Evolutionary conservation across 805 yeast species (phyloP).

Genomic region (Myxozyma lipomycoides): DNA sequence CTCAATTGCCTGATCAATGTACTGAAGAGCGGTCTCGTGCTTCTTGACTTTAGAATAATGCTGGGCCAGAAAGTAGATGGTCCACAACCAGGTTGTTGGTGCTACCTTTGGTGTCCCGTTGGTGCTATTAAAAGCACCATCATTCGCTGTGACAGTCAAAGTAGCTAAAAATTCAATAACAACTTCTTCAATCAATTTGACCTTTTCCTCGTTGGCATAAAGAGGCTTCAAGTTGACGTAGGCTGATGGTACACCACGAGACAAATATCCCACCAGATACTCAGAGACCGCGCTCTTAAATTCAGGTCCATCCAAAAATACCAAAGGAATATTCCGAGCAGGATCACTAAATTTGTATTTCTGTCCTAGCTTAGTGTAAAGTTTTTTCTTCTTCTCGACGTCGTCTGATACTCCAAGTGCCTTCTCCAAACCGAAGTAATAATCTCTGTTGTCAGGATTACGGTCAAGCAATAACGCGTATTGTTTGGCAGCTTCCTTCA

Average conservation of each 20-base stretch:
- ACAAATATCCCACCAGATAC: slow-evolving; percentile 60
- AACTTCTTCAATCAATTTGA: slow-evolving; percentile 47
- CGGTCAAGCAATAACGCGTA: slow-evolving; percentile 71
- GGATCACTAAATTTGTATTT: slow-evolving; percentile 81
- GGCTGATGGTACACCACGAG: slow-evolving; percentile 84
- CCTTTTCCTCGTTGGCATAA: slow-evolving; percentile 48
- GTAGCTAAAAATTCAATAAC: slow-evolving; percentile 46
- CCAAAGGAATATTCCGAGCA: slow-evolving; percentile 71
- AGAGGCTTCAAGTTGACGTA: slow-evolving; percentile 82
- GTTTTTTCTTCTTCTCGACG: slow-evolving; percentile 44
- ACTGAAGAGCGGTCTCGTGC: slow-evolving; percentile 50
- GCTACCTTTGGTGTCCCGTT: slow-evolving; percentile 30
- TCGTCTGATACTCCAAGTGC: slow-evolving; percentile 55
- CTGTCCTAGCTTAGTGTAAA: slow-evolving; percentile 61
- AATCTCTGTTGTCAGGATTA: slow-evolving; percentile 73
- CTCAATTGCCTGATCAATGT: slow-evolving; percentile 57
- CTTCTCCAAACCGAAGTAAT: slow-evolving; percentile 63
- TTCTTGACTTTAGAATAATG: slow-evolving; percentile 60
- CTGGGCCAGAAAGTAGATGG: slow-evolving; percentile 71
- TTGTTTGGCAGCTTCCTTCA: slow-evolving; percentile 60
- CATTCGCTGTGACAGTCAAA: not conserved
- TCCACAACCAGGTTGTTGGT: slow-evolving; percentile 55
- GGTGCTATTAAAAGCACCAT: slow-evolving; percentile 18
- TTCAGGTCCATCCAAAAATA: slow-evolving; percentile 54
- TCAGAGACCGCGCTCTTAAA: slow-evolving; percentile 47